A percentile compares a stretch with the other conserved stretches of the same genome.
Conservation (phyloP, 2,329 filamentous ascomycete species). For the Scortechinia acanthostroma region DNA sequence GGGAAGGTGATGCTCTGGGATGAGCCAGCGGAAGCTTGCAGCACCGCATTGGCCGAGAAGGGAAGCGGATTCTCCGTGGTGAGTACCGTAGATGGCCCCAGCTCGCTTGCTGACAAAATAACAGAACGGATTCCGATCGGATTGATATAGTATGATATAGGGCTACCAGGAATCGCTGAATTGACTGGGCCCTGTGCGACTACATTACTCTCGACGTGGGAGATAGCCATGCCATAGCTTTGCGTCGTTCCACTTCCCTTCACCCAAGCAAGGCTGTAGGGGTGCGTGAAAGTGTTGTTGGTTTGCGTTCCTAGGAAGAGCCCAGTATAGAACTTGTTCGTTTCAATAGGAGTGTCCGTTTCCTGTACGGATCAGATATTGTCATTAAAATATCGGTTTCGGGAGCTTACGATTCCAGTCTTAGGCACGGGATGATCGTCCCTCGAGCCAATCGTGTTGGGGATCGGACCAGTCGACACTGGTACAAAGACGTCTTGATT, state of each 20-base stretch:
- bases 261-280: slow-evolving; percentile 31
- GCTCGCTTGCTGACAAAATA: slow-evolving; percentile 47
- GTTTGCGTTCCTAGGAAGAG: slow-evolving; percentile 45
- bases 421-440: slow-evolving; percentile 30
- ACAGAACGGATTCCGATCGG: slow-evolving; percentile 49
- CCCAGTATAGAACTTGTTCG: slow-evolving; percentile 40
- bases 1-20: slow-evolving; percentile 43
- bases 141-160: slow-evolving; percentile 44
- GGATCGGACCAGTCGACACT: slow-evolving; percentile 23
- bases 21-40: slow-evolving; percentile 27
- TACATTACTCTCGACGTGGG: slow-evolving; percentile 39
- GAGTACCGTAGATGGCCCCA: slow-evolving; percentile 30
- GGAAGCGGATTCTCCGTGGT: not conserved
- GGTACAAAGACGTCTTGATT: slow-evolving; percentile 30
- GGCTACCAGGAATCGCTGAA: slow-evolving; percentile 25
- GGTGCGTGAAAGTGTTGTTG: slow-evolving; percentile 43
- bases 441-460: slow-evolving; percentile 22
- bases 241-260: slow-evolving; percentile 28
- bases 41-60: slow-evolving; percentile 32
- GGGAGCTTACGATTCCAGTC: slow-evolving; percentile 21
- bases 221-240: slow-evolving; percentile 48
- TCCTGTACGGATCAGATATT: slow-evolving; percentile 12
- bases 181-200: slow-evolving; percentile 34
- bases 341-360: slow-evolving; percentile 24
- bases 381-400: not conserved